Percentiles rank a stretch among this genome's conserved stretches.
These are phyloP conservation scores for Capsicum rhomboideum DNA, from an alignment of 257 asterid species.

Conservation along the genomic window DNA sequence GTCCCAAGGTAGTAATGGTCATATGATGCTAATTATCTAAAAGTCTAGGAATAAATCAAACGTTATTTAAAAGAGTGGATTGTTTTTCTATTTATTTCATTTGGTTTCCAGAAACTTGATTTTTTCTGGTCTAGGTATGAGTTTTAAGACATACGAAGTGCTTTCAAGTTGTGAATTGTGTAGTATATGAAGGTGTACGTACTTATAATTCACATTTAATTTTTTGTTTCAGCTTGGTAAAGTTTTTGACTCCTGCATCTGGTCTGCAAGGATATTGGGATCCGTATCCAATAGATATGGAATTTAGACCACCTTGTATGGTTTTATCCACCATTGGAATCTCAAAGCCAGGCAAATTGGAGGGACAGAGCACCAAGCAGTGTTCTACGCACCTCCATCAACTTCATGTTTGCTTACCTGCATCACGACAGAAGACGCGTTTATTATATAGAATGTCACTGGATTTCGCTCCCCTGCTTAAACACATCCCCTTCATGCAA, in stretches of 20 bases:
- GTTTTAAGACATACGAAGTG: background rate
- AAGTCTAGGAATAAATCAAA: background rate
- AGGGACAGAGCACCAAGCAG: conserved; percentile 72
- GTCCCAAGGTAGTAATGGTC: conserved; percentile 57
- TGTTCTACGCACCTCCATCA: conserved; percentile 94
- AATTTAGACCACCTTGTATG: conserved; percentile 84
- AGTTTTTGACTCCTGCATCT: conserved; percentile 71
- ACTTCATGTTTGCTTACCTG: conserved; percentile 87
- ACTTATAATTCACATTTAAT: background rate
- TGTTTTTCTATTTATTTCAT: background rate
- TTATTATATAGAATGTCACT: conserved; percentile 90
- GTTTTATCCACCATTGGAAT: conserved; percentile 91
- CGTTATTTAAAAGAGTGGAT: background rate
- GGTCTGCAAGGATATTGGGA: conserved; percentile 96
- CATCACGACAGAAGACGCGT: conserved; percentile 77
- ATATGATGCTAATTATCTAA: background rate
- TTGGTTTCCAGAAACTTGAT: background rate
- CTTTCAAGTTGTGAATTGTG: background rate
- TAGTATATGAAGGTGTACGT: background rate
- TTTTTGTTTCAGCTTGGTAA: conserved; percentile 65
- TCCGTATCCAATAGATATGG: conserved; percentile 96
- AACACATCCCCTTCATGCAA: conserved; percentile 78
- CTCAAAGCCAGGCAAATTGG: conserved; percentile 81
- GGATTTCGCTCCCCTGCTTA: conserved; percentile 84
- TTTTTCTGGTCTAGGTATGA: background rate